Evolutionary conservation across 2,329 filamentous ascomycete genomes (phyloP).

Genomic region (Paecilomyces variotii): DNA sequence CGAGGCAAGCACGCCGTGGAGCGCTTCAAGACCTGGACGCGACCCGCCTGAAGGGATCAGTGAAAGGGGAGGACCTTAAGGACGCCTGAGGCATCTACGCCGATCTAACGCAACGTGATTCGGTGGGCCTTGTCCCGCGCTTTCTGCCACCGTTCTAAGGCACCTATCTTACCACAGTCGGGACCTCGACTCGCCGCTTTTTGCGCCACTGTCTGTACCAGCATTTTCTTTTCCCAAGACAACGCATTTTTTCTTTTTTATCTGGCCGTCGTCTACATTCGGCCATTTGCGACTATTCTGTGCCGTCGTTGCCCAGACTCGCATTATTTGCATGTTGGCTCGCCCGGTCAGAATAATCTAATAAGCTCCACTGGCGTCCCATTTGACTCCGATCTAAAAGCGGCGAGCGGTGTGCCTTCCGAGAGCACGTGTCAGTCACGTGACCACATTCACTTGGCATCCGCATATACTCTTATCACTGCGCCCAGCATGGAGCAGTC

Average conservation of each 20-base stretch:
- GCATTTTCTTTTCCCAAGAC: background rate
- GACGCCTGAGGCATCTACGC: background rate
- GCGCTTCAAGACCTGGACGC: constrained; percentile 1
- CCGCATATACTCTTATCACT: background rate
- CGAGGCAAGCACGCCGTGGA: background rate
- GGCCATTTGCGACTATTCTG: background rate
- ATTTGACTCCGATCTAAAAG: constrained; percentile 1
- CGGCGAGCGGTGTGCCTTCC: constrained; percentile 1
- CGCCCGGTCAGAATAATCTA: constrained; percentile 1
- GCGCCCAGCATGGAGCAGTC: constrained; percentile 27
- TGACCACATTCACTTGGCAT: background rate
- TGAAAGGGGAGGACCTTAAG: background rate
- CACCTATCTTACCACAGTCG: background rate
- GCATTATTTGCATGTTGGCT: background rate
- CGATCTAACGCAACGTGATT: background rate
- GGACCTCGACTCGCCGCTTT: background rate
- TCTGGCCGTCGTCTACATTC: background rate
- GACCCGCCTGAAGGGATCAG: background rate
- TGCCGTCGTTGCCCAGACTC: background rate
- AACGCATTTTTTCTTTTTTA: background rate
- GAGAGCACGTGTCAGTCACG: constrained; percentile 6
- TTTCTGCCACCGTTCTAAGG: background rate
- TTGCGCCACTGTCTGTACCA: background rate
- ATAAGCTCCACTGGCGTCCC: constrained; percentile 4
- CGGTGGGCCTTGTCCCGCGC: background rate